phyloP scores from a whole-genome alignment of 441 rosid species.

The Aleurites moluccanus region DNA sequence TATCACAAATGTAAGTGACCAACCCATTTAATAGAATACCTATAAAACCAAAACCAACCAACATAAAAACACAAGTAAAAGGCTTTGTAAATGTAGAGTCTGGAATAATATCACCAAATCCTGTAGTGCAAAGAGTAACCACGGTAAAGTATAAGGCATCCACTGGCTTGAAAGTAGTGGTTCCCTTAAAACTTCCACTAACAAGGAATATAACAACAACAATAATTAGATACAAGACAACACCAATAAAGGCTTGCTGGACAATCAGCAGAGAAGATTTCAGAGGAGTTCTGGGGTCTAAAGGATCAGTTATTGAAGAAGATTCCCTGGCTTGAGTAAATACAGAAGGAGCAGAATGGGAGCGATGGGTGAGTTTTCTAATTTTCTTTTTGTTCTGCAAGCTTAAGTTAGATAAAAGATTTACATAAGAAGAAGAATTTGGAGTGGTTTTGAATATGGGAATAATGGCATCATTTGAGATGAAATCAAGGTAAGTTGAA shows the following conservation, averaged over 20 bases:
- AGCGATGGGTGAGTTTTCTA: constrained; percentile 37
- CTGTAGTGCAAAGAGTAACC: constrained; percentile 71
- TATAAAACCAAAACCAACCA: constrained; percentile 64
- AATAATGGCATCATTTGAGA: constrained; percentile 34
- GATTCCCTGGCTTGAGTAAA: constrained; percentile 39
- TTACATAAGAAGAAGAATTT: constrained; percentile 34
- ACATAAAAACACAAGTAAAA: constrained; percentile 51
- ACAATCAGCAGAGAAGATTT: constrained; percentile 48
- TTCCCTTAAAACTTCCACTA: constrained; percentile 45
- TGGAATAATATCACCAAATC: constrained; percentile 69
- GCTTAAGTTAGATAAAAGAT: constrained; percentile 38
- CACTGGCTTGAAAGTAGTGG: constrained; percentile 39
- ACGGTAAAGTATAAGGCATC: constrained; percentile 66
- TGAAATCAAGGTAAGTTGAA: constrained; percentile 34
- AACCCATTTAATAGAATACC: constrained; percentile 58
- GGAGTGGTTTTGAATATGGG: constrained; percentile 36
- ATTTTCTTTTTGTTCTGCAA: constrained; percentile 36
- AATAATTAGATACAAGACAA: constrained; percentile 38
- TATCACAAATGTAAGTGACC: constrained; percentile 62
- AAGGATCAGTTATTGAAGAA: constrained; percentile 20
- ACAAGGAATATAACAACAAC: constrained; percentile 38
- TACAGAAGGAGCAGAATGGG: constrained; percentile 62
- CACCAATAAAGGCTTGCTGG: constrained; percentile 50
- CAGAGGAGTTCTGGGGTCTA: constrained; percentile 25
- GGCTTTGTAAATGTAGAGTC: constrained; percentile 56